Evolutionary conservation across 176 grass and related monocot species (phyloP), one percentile per base, ranked within the genome.

Genomic region (Luzula sylvatica): DNA sequence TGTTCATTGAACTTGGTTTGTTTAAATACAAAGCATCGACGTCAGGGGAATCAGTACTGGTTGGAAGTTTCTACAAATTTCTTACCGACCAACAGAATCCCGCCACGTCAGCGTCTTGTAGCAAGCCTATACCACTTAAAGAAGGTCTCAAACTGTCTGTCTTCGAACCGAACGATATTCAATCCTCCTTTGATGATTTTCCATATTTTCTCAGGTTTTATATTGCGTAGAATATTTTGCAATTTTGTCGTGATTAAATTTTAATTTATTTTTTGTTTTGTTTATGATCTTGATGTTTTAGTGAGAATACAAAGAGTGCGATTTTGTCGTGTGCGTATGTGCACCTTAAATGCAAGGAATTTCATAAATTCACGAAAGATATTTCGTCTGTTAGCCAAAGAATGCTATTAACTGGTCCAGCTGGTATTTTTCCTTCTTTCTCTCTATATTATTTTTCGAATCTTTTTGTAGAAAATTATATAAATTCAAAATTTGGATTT

Each of bases 361-460:
- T 74, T 26, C 62, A 65, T 23, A 64, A 89, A 55, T 96, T 70
- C 69, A 68, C 84, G 30, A 82, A 75, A 75, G 59, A 82, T 17
- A 96, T 96, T 60, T 82, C 84, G 66, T 96, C 81, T 59, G 70
- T 96, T 66, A 86, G 81, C 65, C 78, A 86, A 64, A 77, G 84
- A 38, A 61, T 96, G 53, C 42, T 96, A 47, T 76, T 96, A 67
- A 86, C 84, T 86, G 90, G 90, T 49, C 84, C 84, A 65, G 66
- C 77, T 79, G 90, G 90, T 96, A 79, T 78, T 2, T 35, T 35
- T 35, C 5, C 9, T 35, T 35, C 5, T 35, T 35, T 35, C 5
- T 35, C 9, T 35, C 5, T 35, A 7, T 35, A 35, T 32, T 32
- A 32, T 4, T 35, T 35, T n/a, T n/a, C n/a, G n/a, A n/a, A n/a